Base-by-base conservation (phyloP, 441 rosid genomes). In the Eugenia klotzschiana region DNA sequence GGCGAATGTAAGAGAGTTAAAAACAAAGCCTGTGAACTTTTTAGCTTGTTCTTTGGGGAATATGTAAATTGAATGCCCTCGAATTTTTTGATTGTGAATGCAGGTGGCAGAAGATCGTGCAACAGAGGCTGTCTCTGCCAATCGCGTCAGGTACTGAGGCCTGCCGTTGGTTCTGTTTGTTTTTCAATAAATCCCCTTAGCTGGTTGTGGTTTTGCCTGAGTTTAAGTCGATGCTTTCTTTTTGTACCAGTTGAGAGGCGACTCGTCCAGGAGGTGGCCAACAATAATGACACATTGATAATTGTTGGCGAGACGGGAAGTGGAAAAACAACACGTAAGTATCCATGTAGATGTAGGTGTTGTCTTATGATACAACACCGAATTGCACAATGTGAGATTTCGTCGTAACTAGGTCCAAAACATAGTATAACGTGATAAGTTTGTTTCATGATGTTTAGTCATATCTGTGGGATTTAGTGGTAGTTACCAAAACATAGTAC, bases 221-320 rank as follows among this genome's bases (percentile, higher is more conserved):
- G 51, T 81, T 40, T 83, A 50, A 26, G 29, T 52, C 9, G 14
- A 1, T n/a, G 20, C 25, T 29, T 57, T 82, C 33, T n/a, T 13
- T 79, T 41, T 49, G 18, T 80, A 82, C 50, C 81, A 96, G 98
- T 91, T 85, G 95, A 92, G 93, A 89, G 83, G 82, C 90, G 95
- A 29, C 91, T 96, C 15, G 64, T 93, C 27, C 93, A 94, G 51
- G 99, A 92, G 91, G 92, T 95, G 69, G n/a, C n/a, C 86, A 84
- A 33, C n/a, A 87, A 85, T 5, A 89, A 94, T 81, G 92, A 93
- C 84, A 87, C 86, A 81, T 80, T 96, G 83, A 94, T 95, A 29
- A 88, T 96, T 27, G 98, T 96, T 80, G 99, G 98, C 25, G 99
- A 95, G 90, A 96, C 98, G 43, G 99, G 98, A 29, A 95, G 99